Evolutionary conservation across 148 eudicot genomes (phyloP).

Genomic region (Silene conica): DNA sequence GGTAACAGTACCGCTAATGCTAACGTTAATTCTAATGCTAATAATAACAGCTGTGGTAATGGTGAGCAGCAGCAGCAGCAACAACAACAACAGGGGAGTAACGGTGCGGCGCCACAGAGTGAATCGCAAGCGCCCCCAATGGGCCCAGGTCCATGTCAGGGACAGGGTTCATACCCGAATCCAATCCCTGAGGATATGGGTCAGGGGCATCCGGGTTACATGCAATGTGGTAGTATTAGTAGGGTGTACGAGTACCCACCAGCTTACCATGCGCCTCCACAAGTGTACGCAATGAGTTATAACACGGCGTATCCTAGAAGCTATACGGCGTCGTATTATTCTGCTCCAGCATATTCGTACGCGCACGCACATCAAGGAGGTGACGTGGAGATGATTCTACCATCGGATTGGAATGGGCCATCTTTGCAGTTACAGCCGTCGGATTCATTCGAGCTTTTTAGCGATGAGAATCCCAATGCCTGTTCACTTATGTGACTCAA

Average conservation of each 20-base stretch:
- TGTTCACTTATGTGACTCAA: slow-evolving; percentile 51
- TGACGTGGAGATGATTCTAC: slow-evolving; percentile 28
- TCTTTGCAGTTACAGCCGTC: slow-evolving; percentile 40
- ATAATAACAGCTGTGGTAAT: too few species aligned
- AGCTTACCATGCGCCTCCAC: slow-evolving; percentile 35
- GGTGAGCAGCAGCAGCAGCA: slow-evolving; percentile 28
- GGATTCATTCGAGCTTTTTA: slow-evolving; percentile 75
- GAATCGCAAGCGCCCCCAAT: slow-evolving; percentile 17
- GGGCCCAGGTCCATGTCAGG: neutral
- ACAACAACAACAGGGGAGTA: slow-evolving; percentile 5
- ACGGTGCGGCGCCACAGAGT: slow-evolving; percentile 21
- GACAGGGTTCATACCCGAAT: neutral
- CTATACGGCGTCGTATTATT: slow-evolving; percentile 60
- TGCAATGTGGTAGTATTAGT: slow-evolving; percentile 17
- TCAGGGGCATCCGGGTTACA: slow-evolving; percentile 30
- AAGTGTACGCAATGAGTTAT: slow-evolving; percentile 51
- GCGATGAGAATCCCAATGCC: slow-evolving; percentile 88
- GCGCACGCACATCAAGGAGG: slow-evolving; percentile 26
- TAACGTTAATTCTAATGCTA: too few species aligned
- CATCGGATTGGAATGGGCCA: slow-evolving; percentile 27
- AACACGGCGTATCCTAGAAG: slow-evolving; percentile 58
- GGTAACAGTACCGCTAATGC: slow-evolving; percentile 16
- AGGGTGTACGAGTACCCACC: slow-evolving; percentile 36
- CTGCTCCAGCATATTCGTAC: slow-evolving; percentile 42
- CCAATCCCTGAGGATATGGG: slow-evolving; percentile 23